A percentile compares a stretch with the other conserved stretches of the same genome.
Conservation (phyloP, 306 rosid genomes). For the Quercus cerris region DNA sequence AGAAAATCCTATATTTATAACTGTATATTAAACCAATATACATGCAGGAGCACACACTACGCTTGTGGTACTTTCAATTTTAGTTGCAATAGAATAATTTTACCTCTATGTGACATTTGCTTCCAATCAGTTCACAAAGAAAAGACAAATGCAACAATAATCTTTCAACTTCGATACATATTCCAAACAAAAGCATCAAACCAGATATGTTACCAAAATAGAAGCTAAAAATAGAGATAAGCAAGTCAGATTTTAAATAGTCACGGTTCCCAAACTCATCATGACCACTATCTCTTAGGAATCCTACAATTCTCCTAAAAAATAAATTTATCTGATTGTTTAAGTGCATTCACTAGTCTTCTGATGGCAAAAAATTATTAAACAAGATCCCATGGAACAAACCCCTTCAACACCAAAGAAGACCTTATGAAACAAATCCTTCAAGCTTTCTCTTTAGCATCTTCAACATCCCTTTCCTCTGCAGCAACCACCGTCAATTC, state of each 20-base stretch:
- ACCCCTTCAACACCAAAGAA: neutral
- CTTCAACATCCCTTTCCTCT: slow-evolving; percentile 32
- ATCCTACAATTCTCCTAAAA: neutral
- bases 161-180: neutral
- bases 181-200: neutral
- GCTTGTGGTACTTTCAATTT: too few species aligned
- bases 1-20: too few species aligned
- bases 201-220: neutral
- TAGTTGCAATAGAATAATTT: too few species aligned
- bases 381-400: neutral
- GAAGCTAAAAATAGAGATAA: neutral
- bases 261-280: too few species aligned
- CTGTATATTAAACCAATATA: too few species aligned
- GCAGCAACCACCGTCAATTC: slow-evolving; percentile 59
- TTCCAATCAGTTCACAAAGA: neutral
- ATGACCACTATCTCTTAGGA: neutral
- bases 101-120: too few species aligned
- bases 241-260: slow-evolving; percentile 7
- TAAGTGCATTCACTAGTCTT: neutral
- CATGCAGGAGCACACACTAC: too few species aligned
- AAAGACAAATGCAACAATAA: neutral
- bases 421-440: slow-evolving; percentile 9
- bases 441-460: slow-evolving; percentile 38
- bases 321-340: neutral
- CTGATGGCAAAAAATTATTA: neutral